Conservation (phyloP, 495 filamentous ascomycete species). For the Collariella sp. region DNA sequence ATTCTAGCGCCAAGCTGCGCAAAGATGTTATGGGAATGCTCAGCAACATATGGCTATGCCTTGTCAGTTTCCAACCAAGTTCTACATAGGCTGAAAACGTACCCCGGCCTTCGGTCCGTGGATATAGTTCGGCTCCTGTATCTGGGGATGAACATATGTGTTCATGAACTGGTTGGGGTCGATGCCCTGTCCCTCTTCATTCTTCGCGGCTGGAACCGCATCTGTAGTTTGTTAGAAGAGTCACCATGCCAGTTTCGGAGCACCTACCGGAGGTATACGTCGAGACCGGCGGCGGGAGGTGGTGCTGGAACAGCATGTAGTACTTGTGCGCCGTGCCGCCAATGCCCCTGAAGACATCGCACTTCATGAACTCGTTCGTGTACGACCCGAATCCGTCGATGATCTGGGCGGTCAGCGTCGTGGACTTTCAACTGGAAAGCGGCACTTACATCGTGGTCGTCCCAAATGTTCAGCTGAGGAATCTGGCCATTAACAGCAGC, state of each 20-base stretch:
- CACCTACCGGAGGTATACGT: conserved; percentile 62
- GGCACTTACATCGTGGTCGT: conserved; percentile 63
- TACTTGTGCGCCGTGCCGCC: conserved; percentile 82
- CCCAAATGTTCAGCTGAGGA: conserved; percentile 90
- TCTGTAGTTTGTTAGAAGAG: conserved; percentile 10
- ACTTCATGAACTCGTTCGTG: conserved; percentile 88
- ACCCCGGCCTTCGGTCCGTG: conserved; percentile 62
- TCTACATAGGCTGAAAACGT: neutral
- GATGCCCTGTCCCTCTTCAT: conserved; percentile 37
- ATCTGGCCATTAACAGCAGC: conserved; percentile 77
- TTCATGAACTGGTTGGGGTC: conserved; percentile 62
- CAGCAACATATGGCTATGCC: conserved; percentile 59
- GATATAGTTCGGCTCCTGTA: conserved; percentile 64
- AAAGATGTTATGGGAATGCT: conserved; percentile 72
- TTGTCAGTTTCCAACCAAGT: conserved; percentile 14
- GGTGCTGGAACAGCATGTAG: conserved; percentile 92
- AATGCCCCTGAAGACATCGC: conserved; percentile 79
- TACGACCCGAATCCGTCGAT: conserved; percentile 93
- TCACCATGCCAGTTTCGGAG: neutral
- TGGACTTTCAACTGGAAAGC: neutral
- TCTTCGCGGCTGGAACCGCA: conserved; percentile 16
- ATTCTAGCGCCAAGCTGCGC: conserved; percentile 76
- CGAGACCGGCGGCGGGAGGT: conserved; percentile 69
- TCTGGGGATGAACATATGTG: conserved; percentile 56
- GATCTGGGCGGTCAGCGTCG: conserved; percentile 43